Conservation (phyloP, 2,329 filamentous ascomycete species). For the Alternaria ventricosa region DNA sequence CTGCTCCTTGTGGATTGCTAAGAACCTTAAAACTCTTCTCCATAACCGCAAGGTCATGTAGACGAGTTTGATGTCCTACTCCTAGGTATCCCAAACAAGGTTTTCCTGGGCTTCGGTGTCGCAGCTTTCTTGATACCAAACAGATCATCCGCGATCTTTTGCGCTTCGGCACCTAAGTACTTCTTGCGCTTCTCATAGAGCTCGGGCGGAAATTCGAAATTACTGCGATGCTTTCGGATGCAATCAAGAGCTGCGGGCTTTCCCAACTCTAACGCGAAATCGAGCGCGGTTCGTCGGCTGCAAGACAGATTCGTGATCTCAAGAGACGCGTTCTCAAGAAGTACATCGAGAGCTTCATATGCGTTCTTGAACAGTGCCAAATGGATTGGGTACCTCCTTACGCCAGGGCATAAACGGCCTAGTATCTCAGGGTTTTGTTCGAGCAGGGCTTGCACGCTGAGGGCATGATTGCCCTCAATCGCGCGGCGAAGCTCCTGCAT, state of each 20-base stretch:
- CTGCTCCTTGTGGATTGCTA: no score
- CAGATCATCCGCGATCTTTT: background rate
- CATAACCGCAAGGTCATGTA: background rate
- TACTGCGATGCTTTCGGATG: background rate
- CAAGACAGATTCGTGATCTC: background rate
- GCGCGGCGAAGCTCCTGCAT: background rate
- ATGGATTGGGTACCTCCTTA: rapidly evolving
- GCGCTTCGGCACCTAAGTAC: no score
- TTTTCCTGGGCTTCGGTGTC: no score
- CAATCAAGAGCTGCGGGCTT: background rate
- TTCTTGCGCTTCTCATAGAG: background rate
- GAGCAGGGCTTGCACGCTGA: background rate
- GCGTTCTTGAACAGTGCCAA: background rate
- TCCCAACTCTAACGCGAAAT: rapidly evolving
- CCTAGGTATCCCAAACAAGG: no score
- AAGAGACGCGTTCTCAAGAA: background rate
- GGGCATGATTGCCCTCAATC: background rate
- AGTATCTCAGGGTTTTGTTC: background rate
- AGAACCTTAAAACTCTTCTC: no score
- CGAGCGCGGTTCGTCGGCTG: background rate
- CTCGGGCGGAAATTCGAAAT: background rate
- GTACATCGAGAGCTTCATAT: background rate
- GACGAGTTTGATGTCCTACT: background rate
- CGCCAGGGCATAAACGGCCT: rapidly evolving
- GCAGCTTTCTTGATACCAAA: background rate